Conservation (phyloP, 345 rosid species). For the Geranium rotundifolium region DNA sequence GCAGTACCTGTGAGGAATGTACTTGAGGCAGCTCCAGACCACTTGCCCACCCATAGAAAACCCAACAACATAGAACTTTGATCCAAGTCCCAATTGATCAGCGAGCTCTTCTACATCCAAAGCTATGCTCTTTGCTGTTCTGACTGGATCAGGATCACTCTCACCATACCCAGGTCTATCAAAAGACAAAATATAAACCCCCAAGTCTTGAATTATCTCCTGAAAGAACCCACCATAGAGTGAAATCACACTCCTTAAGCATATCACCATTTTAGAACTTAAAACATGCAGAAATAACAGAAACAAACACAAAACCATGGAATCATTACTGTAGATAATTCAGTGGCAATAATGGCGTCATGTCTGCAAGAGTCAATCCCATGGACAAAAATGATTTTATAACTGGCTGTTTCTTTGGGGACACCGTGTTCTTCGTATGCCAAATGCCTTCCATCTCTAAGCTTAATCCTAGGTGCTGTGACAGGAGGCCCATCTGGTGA, state of each 20-base stretch:
- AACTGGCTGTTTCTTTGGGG: constrained; percentile 10
- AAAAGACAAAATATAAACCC: constrained; percentile 13
- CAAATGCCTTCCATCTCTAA: constrained; percentile 18
- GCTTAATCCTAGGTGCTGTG: constrained; percentile 15
- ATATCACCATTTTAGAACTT: too few species aligned
- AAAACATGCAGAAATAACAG: too few species aligned
- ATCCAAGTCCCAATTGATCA: constrained; percentile 14
- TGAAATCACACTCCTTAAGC: background rate
- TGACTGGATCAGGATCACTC: constrained; percentile 17
- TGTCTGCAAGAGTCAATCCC: constrained; percentile 11
- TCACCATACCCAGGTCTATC: constrained; percentile 21
- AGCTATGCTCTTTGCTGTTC: constrained; percentile 9
- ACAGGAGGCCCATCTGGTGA: constrained; percentile 11
- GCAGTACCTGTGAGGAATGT: constrained; percentile 16
- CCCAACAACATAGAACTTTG: constrained; percentile 12
- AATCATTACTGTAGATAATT: constrained; percentile 8
- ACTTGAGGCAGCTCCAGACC: constrained; percentile 14
- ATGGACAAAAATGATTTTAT: constrained; percentile 10
- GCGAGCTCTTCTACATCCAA: constrained; percentile 18
- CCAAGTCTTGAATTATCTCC: constrained; percentile 11
- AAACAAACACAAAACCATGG: background rate
- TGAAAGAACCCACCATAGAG: constrained; percentile 2
- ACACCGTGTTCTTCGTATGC: constrained; percentile 17
- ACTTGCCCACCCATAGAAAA: constrained; percentile 14
- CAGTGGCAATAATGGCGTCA: background rate